phyloP scores from a whole-genome alignment of 2,329 filamentous ascomycete genomes.

The Fusarium sulawesiense region DNA sequence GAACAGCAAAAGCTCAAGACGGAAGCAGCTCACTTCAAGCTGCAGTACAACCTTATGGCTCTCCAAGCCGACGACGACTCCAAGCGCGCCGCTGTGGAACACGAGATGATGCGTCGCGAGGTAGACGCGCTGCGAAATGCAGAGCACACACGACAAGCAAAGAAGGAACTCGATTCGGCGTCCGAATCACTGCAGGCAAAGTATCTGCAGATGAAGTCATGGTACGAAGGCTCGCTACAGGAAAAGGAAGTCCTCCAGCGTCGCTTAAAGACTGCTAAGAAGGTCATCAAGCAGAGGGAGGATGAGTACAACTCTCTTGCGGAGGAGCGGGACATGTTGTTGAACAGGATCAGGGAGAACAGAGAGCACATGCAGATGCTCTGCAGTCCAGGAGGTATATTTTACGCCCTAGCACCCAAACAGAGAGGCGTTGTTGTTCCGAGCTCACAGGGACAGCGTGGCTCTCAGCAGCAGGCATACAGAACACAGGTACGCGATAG shows the following conservation, averaged over 20 bases:
- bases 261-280: constrained; percentile 78
- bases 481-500: constrained; percentile 57
- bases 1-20: constrained; percentile 76
- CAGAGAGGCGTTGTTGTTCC: constrained; percentile 53
- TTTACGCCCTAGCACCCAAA: constrained; percentile 71
- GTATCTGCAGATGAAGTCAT: constrained; percentile 71
- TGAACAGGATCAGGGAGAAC: constrained; percentile 89
- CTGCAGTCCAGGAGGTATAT: constrained; percentile 77
- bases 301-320: constrained; percentile 75
- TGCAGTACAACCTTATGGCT: constrained; percentile 86
- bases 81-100: constrained; percentile 88
- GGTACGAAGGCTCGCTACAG: constrained; percentile 73
- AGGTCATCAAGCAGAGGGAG: constrained; percentile 80
- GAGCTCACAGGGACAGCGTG: constrained; percentile 59
- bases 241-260: constrained; percentile 73
- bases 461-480: constrained; percentile 64
- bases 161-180: constrained; percentile 63
- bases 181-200: constrained; percentile 66
- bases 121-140: constrained; percentile 83
- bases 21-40: constrained; percentile 87
- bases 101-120: constrained; percentile 89
- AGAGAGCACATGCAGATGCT: constrained; percentile 85
- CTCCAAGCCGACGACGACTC: constrained; percentile 87
- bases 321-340: constrained; percentile 81
- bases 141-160: constrained; percentile 74